phyloP scores from a whole-genome alignment of 2,329 filamentous ascomycete species.

The Hawksworthiomyces lignivorus region DNA sequence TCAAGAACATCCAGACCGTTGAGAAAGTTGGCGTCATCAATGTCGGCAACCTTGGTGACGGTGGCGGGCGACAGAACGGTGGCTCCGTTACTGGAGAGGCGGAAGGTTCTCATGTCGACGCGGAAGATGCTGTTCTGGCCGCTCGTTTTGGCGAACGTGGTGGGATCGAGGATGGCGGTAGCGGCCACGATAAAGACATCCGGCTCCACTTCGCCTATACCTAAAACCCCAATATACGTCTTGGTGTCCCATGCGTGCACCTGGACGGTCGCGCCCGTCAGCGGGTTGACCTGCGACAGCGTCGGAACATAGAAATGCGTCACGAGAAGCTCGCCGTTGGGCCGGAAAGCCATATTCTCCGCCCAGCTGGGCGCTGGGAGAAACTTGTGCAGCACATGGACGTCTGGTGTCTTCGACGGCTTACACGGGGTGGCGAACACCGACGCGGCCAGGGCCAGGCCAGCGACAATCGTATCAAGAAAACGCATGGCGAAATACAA shows the following conservation, averaged over 20 bases:
- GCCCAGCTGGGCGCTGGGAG: conserved; percentile 6
- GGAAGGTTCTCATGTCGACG: conserved; percentile 17
- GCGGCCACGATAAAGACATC: conserved; percentile 26
- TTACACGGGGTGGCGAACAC: no score
- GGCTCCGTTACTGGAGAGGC: background rate
- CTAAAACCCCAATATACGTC: conserved; percentile 19
- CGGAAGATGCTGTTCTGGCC: conserved; percentile 18
- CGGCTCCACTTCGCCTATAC: conserved; percentile 26
- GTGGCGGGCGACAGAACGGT: conserved; percentile 8
- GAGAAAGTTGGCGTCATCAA: conserved; percentile 19
- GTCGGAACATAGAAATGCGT: conserved; percentile 22
- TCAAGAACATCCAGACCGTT: conserved; percentile 19
- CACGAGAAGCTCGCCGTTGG: conserved; percentile 29
- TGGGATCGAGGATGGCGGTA: conserved; percentile 17
- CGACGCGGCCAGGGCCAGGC: no score
- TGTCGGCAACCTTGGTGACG: conserved; percentile 15
- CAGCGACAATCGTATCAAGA: no score
- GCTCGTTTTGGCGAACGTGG: conserved; percentile 9
- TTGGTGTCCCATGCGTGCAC: conserved; percentile 21
- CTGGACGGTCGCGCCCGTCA: conserved; percentile 15
- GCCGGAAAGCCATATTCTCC: conserved; percentile 29
- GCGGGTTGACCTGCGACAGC: conserved; percentile 26
- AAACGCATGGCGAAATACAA: no score
- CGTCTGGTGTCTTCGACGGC: no score
- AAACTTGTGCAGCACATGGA: no score